Conservation (phyloP, 495 filamentous ascomycete species). For the Aspergillus baeticus region DNA sequence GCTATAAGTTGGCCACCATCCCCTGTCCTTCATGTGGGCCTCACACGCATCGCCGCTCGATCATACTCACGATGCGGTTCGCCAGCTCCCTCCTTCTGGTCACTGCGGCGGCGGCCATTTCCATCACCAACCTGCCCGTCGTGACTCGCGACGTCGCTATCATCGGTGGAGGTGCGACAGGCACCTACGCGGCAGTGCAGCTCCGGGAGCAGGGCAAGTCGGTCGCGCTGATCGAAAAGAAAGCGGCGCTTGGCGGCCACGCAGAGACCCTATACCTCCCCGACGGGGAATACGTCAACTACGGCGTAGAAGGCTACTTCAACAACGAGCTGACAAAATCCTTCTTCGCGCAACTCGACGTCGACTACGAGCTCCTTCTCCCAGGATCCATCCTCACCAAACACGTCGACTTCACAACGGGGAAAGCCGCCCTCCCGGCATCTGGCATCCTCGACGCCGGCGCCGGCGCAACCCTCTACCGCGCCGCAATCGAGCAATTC, state of each 20-base stretch:
- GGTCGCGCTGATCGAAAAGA: conserved; percentile 43
- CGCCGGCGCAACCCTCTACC: conserved; percentile 33
- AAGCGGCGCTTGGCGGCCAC: conserved; percentile 36
- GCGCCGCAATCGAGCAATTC: conserved; percentile 32
- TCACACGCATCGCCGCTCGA: too few relatives aligned
- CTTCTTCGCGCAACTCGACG: conserved; percentile 44
- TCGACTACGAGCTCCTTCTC: conserved; percentile 20
- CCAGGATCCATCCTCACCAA: conserved; percentile 21
- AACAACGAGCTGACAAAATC: conserved; percentile 30
- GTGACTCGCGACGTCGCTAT: conserved; percentile 36
- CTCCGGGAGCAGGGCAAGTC: conserved; percentile 40
- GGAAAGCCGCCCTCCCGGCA: conserved; percentile 20
- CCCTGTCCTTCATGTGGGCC: too few relatives aligned
- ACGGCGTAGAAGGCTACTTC: conserved; percentile 41
- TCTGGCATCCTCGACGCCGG: conserved; percentile 20
- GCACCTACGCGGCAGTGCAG: conserved; percentile 46
- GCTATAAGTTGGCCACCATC: too few relatives aligned
- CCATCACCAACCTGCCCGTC: not conserved
- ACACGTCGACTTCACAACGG: conserved; percentile 42
- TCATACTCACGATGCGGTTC: not conserved
- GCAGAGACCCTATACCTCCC: conserved; percentile 40
- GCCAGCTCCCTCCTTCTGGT: not conserved
- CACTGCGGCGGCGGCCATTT: not conserved
- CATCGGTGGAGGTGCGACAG: conserved; percentile 48
- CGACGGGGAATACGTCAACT: conserved; percentile 32